Percentiles rank a stretch among this genome's conserved stretches.
phyloP scores from a whole-genome alignment of 345 rosid genomes.

The Citrus hindsii region DNA sequence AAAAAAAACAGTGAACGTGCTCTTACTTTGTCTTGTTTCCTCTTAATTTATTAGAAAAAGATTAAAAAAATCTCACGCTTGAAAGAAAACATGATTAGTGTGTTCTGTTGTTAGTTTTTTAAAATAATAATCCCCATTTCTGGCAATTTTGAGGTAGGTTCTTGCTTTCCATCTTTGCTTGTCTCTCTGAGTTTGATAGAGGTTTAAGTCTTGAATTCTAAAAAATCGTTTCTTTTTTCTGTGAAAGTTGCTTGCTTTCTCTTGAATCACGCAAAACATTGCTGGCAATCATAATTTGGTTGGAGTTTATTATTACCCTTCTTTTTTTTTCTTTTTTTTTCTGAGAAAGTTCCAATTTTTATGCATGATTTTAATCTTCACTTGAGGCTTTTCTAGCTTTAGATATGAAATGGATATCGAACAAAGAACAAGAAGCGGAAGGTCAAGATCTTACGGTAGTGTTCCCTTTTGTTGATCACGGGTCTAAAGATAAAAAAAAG shows the following conservation, averaged over 20 bases:
- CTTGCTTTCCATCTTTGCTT: conserved; percentile 66
- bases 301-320: conserved; percentile 26
- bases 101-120: conserved; percentile 17
- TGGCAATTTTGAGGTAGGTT: conserved; percentile 60
- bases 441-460: conserved; percentile 16
- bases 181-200: conserved; percentile 25
- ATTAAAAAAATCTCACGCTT: conserved; percentile 50
- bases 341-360: conserved; percentile 8
- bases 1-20: conserved; percentile 50
- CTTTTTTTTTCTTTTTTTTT: conserved; percentile 4
- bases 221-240: conserved; percentile 17
- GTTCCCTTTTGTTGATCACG: conserved; percentile 52
- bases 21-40: conserved; percentile 33
- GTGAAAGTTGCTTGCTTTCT: conserved; percentile 12
- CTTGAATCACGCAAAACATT: conserved; percentile 46
- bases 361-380: conserved; percentile 17
- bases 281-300: conserved; percentile 31
- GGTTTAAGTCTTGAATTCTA: conserved; percentile 12
- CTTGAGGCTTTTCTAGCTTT: conserved; percentile 30
- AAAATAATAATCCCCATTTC: conserved; percentile 13
- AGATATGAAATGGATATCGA: background rate
- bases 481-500: conserved; percentile 51
- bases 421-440: no score
- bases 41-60: background rate
- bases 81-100: conserved; percentile 52